Percentiles rank a stretch among this genome's conserved stretches.
Conservation (phyloP, 106 monocot genomes). For the Dendrobium huoshanense region DNA sequence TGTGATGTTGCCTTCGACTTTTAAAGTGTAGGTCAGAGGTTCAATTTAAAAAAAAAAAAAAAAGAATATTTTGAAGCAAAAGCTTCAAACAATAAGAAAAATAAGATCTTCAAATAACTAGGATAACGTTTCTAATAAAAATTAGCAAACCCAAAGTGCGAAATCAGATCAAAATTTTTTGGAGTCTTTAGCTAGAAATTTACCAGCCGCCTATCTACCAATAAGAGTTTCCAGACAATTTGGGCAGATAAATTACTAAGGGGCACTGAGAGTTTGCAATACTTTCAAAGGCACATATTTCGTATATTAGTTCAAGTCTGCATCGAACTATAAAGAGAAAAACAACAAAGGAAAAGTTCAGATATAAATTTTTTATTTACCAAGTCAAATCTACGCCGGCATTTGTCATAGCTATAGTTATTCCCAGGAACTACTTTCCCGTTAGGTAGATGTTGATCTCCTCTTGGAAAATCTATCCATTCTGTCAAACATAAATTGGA, state of each 20-base stretch:
- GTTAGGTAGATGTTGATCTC: conserved; percentile 64
- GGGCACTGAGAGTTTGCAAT: neutral
- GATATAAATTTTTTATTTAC: conserved; percentile 19
- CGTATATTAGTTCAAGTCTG: neutral
- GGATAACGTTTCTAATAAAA: neutral
- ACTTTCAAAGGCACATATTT: neutral
- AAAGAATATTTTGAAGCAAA: too few relatives aligned
- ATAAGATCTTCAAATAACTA: too few relatives aligned
- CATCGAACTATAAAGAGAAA: neutral
- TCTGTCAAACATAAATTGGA: conserved; percentile 36
- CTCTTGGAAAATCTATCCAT: conserved; percentile 98
- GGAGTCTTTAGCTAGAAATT: neutral
- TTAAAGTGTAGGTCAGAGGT: too few relatives aligned
- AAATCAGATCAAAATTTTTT: neutral
- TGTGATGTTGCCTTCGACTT: too few relatives aligned
- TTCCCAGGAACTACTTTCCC: conserved; percentile 72
- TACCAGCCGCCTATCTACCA: neutral
- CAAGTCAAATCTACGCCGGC: conserved; percentile 90
- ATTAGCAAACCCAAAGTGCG: neutral
- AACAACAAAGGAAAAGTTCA: neutral
- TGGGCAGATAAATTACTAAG: neutral
- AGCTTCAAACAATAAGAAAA: too few relatives aligned
- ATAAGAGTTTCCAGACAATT: neutral
- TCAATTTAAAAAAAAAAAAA: too few relatives aligned
- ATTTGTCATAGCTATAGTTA: conserved; percentile 85